Conservation (phyloP, 192 early-diverging fungal genomes). For the Rhizophagus clarus region DNA sequence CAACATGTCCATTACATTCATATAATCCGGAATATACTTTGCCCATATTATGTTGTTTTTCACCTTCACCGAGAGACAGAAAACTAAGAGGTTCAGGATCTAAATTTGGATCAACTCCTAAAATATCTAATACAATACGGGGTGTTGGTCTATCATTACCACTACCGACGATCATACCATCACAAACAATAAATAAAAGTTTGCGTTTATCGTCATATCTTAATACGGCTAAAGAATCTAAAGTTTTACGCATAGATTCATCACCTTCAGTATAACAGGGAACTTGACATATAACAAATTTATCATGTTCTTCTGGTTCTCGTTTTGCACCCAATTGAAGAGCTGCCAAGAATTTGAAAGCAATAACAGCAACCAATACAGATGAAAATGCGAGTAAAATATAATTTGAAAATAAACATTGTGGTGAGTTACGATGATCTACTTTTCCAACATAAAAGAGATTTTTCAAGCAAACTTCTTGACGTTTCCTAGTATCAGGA, state of each 20-base stretch:
- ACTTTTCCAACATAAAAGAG: conserved; percentile 86
- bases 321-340: conserved; percentile 79
- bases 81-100: conserved; percentile 88
- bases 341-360: conserved; percentile 96
- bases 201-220: conserved; percentile 98
- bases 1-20: conserved; percentile 88
- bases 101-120: conserved; percentile 83
- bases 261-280: conserved; percentile 99
- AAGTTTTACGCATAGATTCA: conserved; percentile 86
- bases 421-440: conserved; percentile 78
- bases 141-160: conserved; percentile 97
- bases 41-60: conserved; percentile 93
- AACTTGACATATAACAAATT: conserved; percentile 92
- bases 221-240: conserved; percentile 89
- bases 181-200: conserved; percentile 92
- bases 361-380: conserved; percentile 80
- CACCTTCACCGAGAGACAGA: conserved; percentile 88
- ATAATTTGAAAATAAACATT: conserved; percentile 83
- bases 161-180: conserved; percentile 96
- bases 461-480: conserved; percentile 77
- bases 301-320: conserved; percentile 80
- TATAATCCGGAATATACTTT: conserved; percentile 98
- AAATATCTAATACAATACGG: conserved; percentile 94
- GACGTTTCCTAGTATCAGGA: conserved; percentile 44
- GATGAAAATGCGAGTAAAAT: conserved; percentile 80